Evolutionary conservation across 2,329 filamentous ascomycete species (phyloP).

Genomic region (Venturia effusa): DNA sequence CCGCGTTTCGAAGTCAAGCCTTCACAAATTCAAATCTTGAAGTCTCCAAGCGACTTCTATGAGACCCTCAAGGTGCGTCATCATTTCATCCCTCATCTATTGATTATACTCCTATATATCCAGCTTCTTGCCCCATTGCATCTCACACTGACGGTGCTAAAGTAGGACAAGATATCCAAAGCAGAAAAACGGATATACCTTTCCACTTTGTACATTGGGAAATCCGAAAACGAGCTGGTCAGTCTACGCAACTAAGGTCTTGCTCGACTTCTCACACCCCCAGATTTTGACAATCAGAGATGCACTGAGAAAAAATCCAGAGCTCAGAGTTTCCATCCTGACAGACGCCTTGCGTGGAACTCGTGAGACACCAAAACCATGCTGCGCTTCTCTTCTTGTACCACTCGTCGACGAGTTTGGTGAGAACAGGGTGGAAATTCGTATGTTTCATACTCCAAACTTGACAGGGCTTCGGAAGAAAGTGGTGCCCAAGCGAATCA

Average conservation of each 20-base stretch:
- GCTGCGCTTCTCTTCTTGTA: slow-evolving; percentile 78
- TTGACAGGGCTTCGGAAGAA: slow-evolving; percentile 77
- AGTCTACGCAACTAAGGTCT: slow-evolving; percentile 14
- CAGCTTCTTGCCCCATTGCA: background rate
- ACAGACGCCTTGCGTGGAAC: slow-evolving; percentile 89
- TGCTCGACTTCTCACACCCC: background rate
- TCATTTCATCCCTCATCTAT: background rate
- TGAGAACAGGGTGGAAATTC: slow-evolving; percentile 71
- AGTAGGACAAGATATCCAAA: slow-evolving; percentile 65
- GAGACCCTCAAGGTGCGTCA: slow-evolving; percentile 67
- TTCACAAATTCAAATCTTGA: slow-evolving; percentile 68
- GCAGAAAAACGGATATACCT: slow-evolving; percentile 77
- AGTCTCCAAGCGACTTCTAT: slow-evolving; percentile 82
- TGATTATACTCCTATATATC: background rate
- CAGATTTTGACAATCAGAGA: slow-evolving; percentile 66
- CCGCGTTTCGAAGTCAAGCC: slow-evolving; percentile 82
- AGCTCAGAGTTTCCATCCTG: slow-evolving; percentile 74
- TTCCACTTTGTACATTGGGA: slow-evolving; percentile 95
- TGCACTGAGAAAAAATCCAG: slow-evolving; percentile 62
- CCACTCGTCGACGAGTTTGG: slow-evolving; percentile 81
- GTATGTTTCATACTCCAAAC: slow-evolving; percentile 98
- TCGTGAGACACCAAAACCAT: slow-evolving; percentile 73
- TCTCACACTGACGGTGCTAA: slow-evolving; percentile 5
- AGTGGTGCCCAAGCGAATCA: slow-evolving; percentile 77
- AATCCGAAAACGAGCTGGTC: slow-evolving; percentile 78